These are phyloP conservation scores for Pseudoperonospora humuli DNA, from an alignment of 352 stramenopile species.

Conservation along the genomic window DNA sequence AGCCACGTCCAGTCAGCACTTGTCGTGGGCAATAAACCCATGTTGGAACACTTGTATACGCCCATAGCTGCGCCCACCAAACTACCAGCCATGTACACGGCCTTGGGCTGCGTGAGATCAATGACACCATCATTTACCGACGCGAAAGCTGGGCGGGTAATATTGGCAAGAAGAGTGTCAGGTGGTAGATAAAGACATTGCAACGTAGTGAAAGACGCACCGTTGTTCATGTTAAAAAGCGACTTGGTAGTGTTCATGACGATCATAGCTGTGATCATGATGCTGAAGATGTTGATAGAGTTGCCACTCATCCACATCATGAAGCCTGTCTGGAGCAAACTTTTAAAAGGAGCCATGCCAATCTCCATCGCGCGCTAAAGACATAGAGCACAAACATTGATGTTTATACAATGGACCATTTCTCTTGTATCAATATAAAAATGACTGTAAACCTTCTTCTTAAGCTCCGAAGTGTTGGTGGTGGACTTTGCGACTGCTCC, in stretches of 20 bases:
- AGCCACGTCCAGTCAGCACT: slow-evolving; percentile 90
- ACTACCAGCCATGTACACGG: slow-evolving; percentile 85
- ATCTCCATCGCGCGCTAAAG: slow-evolving; percentile 86
- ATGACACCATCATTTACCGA: slow-evolving; percentile 68
- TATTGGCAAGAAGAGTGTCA: too few species aligned
- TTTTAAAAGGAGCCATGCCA: slow-evolving; percentile 85
- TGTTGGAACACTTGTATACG: slow-evolving; percentile 89
- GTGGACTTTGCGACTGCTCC: slow-evolving; percentile 53
- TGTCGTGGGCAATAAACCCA: slow-evolving; percentile 88
- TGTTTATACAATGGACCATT: neutral
- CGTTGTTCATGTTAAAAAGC: slow-evolving; percentile 73
- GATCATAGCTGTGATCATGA: slow-evolving; percentile 92
- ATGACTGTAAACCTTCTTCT: slow-evolving; percentile 67
- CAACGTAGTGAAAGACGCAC: slow-evolving; percentile 22
- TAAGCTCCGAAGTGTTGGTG: slow-evolving; percentile 71
- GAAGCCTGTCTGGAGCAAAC: slow-evolving; percentile 89
- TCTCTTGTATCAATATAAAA: neutral
- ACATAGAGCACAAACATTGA: neutral
- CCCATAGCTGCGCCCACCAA: slow-evolving; percentile 79
- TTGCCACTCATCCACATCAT: slow-evolving; percentile 96
- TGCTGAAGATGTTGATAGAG: slow-evolving; percentile 93
- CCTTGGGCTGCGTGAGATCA: slow-evolving; percentile 83
- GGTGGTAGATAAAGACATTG: neutral
- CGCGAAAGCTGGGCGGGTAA: slow-evolving; percentile 47
- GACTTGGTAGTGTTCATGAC: slow-evolving; percentile 89